Percentiles rank a stretch among this genome's conserved stretches.
Evolutionary conservation across 83 land plant genomes (phyloP).

Genomic region (Picea abies): DNA sequence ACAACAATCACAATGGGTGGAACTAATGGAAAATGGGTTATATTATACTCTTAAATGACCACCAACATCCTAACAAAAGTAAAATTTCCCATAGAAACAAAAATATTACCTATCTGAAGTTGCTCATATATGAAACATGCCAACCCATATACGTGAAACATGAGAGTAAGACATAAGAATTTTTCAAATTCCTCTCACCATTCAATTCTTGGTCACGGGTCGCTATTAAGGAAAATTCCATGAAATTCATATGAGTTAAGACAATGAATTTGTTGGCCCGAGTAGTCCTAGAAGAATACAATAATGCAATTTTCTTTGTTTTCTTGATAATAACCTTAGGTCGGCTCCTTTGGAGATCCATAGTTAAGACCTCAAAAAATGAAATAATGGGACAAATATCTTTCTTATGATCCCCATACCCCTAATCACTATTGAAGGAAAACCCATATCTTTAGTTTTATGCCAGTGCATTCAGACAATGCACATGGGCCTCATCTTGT

Average conservation of each 20-base stretch:
- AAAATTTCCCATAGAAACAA: constrained; percentile 58
- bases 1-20: constrained; percentile 74
- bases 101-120: constrained; percentile 42
- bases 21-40: constrained; percentile 57
- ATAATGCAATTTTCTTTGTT: too few species aligned
- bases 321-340: too few species aligned
- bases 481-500: too few species aligned
- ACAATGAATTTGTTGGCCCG: constrained; percentile 80
- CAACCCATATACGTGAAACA: constrained; percentile 84
- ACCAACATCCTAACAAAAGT: constrained; percentile 45
- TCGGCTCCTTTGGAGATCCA: too few species aligned
- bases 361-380: too few species aligned
- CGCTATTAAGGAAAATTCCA: constrained; percentile 31
- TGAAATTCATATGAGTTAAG: constrained; percentile 72
- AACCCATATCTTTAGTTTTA: too few species aligned
- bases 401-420: too few species aligned
- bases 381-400: too few species aligned
- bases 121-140: constrained; percentile 28
- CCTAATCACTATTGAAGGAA: too few species aligned
- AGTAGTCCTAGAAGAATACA: constrained; percentile 92
- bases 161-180: constrained; percentile 56
- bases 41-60: constrained; percentile 52
- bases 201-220: constrained; percentile 24
- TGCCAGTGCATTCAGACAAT: too few species aligned
- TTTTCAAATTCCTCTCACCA: constrained; percentile 27